A percentile compares a stretch with the other conserved stretches of the same genome.
Conservation (phyloP, 768 basidiomycete species). For the Mycena kentingensis region DNA sequence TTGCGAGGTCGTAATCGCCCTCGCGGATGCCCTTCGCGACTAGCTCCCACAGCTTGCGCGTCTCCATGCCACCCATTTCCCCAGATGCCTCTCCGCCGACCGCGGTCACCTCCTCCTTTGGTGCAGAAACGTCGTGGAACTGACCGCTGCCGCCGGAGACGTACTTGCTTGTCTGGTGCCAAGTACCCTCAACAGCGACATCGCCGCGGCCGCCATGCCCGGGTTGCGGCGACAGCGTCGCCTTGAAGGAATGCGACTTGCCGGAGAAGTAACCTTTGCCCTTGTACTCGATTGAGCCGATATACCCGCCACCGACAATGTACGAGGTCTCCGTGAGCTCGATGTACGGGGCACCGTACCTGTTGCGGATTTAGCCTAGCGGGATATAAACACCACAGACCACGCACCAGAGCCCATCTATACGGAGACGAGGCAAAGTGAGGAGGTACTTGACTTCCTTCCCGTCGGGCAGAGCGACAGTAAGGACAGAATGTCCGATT, state of each 20-base stretch:
- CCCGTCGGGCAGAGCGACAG: conserved; percentile 59
- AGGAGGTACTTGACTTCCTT: conserved; percentile 69
- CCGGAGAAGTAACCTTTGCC: conserved; percentile 96
- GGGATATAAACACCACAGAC: background rate
- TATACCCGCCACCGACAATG: conserved; percentile 55
- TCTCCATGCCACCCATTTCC: conserved; percentile 82
- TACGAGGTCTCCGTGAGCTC: conserved; percentile 65
- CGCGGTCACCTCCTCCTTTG: conserved; percentile 77
- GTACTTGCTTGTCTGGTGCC: conserved; percentile 71
- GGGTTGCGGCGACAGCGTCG: conserved; percentile 60
- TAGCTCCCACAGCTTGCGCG: conserved; percentile 76
- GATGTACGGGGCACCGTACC: conserved; percentile 84
- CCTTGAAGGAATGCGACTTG: conserved; percentile 92
- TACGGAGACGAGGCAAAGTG: conserved; percentile 87
- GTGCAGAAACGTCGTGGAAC: conserved; percentile 77
- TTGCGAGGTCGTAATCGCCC: conserved; percentile 91
- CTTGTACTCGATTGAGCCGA: conserved; percentile 82
- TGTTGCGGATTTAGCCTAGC: conserved; percentile 5
- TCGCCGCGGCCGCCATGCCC: conserved; percentile 40
- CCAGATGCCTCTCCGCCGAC: conserved; percentile 54
- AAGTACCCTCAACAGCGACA: conserved; percentile 74
- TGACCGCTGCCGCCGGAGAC: conserved; percentile 39
- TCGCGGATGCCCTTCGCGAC: conserved; percentile 91
- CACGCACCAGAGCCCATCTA: conserved; percentile 85
- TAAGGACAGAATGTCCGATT: conserved; percentile 89